Conservation (phyloP, 108 stramenopile species). For the Parietichytrium sp. region DNA sequence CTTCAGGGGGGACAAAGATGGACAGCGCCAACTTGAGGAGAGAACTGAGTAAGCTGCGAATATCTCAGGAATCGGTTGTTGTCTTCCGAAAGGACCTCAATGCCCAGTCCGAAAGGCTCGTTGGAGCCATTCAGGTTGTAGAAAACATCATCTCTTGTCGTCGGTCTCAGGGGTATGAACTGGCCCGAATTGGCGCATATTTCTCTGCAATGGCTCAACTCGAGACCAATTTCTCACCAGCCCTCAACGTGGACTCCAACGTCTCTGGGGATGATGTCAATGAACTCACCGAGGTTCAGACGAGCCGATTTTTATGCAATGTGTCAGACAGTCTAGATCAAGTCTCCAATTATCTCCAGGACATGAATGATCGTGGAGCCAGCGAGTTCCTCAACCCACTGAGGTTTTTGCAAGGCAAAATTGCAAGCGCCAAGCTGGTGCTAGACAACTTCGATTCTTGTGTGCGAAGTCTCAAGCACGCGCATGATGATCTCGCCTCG, state of each 20-base stretch:
- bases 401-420: not conserved
- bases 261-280: not conserved
- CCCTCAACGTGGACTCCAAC: not conserved
- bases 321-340: not conserved
- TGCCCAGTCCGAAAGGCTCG: not conserved
- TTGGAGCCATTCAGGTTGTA: not conserved
- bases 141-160: not conserved
- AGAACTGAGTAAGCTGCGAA: not conserved
- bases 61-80: not conserved
- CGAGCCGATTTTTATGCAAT: not conserved
- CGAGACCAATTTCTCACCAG: not conserved
- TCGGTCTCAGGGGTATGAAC: slow-evolving; percentile 6
- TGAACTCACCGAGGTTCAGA: not conserved
- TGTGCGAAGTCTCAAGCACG: not conserved
- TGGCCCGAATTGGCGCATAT: slow-evolving; percentile 18
- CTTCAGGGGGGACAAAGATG: not conserved
- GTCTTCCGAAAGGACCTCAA: not conserved
- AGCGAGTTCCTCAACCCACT: not conserved
- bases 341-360: slow-evolving; percentile 11
- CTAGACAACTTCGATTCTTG: slow-evolving; percentile 7
- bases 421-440: not conserved
- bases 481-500: not conserved
- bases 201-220: not conserved
- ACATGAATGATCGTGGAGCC: slow-evolving; percentile 10
- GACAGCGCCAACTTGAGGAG: not conserved